Conservation (phyloP, 129 eudicot genomes). For the Centella asiatica region DNA sequence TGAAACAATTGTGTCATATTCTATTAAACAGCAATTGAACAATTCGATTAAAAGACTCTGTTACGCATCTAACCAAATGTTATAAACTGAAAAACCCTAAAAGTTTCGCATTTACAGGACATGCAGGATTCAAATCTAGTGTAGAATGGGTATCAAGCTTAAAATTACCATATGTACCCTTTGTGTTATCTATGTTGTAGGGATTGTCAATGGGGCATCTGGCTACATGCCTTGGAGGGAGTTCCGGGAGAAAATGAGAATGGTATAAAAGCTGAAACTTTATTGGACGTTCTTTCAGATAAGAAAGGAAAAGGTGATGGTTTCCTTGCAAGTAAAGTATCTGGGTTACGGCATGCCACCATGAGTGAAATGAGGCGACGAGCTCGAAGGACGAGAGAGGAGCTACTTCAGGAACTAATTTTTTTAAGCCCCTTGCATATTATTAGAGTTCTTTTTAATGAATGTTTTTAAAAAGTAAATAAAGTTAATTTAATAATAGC, state of each 20-base stretch:
- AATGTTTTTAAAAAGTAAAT: too few relatives aligned
- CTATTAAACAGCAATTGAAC: too few relatives aligned
- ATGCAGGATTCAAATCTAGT: constrained; percentile 64
- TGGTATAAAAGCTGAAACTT: constrained; percentile 94
- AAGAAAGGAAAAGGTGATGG: constrained; percentile 86
- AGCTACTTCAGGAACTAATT: constrained; percentile 70
- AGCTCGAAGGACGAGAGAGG: constrained; percentile 78
- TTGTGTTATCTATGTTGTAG: constrained; percentile 85
- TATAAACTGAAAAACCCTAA: too few relatives aligned
- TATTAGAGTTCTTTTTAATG: too few relatives aligned
- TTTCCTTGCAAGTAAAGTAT: constrained; percentile 60
- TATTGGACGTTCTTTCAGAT: constrained; percentile 83
- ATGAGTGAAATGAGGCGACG: constrained; percentile 91
- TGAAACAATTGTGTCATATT: too few relatives aligned
- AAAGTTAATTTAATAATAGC: too few relatives aligned
- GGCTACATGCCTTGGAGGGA: constrained; percentile 91
- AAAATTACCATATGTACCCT: constrained; percentile 82
- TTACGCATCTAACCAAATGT: too few relatives aligned
- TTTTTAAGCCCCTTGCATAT: background rate
- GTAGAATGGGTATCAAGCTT: constrained; percentile 65
- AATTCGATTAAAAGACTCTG: too few relatives aligned
- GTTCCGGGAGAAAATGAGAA: constrained; percentile 96
- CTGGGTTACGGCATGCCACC: constrained; percentile 70
- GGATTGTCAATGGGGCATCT: constrained; percentile 94
- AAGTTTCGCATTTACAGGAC: constrained; percentile 70